These are phyloP conservation scores for Plasmodium gaboni DNA, from an alignment of 169 alveolate genomes.

Conservation along the genomic window DNA sequence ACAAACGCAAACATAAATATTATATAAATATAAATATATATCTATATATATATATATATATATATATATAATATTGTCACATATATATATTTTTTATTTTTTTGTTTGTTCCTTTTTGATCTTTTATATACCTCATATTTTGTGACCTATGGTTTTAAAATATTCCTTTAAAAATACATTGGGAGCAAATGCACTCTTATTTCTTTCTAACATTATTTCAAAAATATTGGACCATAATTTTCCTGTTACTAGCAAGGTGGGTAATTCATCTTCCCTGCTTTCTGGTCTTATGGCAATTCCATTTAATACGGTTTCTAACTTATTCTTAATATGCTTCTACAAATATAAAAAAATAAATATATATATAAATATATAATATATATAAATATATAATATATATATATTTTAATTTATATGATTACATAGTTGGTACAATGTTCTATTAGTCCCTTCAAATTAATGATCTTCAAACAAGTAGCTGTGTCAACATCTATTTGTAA, in stretches of 20 bases:
- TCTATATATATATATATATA: no score
- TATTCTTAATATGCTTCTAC: slow-evolving; percentile 4
- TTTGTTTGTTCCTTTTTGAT: no score
- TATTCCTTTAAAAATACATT: not conserved
- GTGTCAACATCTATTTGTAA: slow-evolving; percentile 64
- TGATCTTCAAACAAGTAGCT: slow-evolving; percentile 71
- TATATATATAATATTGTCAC: no score
- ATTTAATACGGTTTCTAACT: slow-evolving; percentile 26
- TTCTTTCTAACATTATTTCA: slow-evolving; percentile 48
- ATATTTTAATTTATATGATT: not conserved
- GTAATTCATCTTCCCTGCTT: not conserved
- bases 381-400: not conserved
- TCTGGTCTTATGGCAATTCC: slow-evolving; percentile 54
- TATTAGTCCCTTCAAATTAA: slow-evolving; percentile 54
- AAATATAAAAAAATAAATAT: not conserved
- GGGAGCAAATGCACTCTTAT: not conserved
- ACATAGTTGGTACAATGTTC: slow-evolving; percentile 30
- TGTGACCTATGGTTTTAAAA: slow-evolving; percentile 19
- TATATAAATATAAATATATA: no score
- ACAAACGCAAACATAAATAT: no score
- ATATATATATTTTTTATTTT: no score
- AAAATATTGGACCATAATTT: slow-evolving; percentile 69
- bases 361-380: not conserved
- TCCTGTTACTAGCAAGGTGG: slow-evolving; percentile 53
- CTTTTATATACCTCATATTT: not conserved